Base-by-base conservation (phyloP, 2,329 filamentous ascomycete genomes). In the Bisporella sp. region DNA sequence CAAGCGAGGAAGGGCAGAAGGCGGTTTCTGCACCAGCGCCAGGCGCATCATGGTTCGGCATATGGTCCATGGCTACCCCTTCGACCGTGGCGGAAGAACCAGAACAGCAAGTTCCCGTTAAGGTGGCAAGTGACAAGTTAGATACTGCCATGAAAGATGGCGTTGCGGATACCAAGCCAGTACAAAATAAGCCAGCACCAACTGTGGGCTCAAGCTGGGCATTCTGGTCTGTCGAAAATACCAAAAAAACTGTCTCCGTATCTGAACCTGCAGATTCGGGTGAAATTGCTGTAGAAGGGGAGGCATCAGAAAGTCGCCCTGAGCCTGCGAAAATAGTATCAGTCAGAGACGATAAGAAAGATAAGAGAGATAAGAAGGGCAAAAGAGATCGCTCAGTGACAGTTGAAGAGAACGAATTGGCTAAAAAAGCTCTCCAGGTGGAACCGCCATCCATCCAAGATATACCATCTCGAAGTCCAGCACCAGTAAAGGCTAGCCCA, bases 141-240 rank as follows among this genome's bases (percentile, higher is more conserved):
- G 58, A 59, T 54, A 55, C 50, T 11, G 42, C 55, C n/a, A 60
- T 59, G 54, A 52, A 57, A 51, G 61, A 58, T 53, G 51, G 47
- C 9, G 7, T 13, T 11, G 28, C 2, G 12, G 21, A 21, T 45
- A 29, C 48, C 21, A 48, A 53, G 33, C 32, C 51, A 6, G 46
- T 52, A 12, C 7, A 33, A 21, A 42, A 41, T n/a, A 31, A 35
- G 21, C 4, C 29, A 39, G 55, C 32, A 47, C 51, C 29, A 5
- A 71, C 75, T 12, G 71, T 73, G 13, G 79, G 78, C 9, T 85
- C 86, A 0, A 87, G 84, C 0, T 92, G 87, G 87, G 87, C 84
- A 0, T 91, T 92, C 57, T 92, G 87, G 87, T 89, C 84, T 11
- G 79, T 60, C 5, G 60, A 64, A 4, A 58, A 62, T 5, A 52